Evolutionary conservation across 2,329 filamentous ascomycete species (phyloP).

Genomic region (Uncinocarpus reesii): DNA sequence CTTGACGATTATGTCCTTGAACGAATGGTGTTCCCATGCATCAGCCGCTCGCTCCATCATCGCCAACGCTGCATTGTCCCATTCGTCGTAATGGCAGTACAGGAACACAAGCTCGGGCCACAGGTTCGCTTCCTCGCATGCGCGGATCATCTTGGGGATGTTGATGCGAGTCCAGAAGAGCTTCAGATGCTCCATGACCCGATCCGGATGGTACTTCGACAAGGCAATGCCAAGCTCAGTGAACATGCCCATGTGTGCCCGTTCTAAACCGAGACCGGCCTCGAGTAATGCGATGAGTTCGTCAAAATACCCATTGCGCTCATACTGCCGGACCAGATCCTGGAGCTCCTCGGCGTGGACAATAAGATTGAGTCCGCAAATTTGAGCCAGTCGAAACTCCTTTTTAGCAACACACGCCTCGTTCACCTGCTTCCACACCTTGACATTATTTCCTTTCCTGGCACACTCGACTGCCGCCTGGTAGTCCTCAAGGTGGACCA

Average conservation of each 20-base stretch:
- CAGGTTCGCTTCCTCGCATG: slow-evolving; percentile 85
- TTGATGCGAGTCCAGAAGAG: slow-evolving; percentile 98
- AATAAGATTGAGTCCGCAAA: slow-evolving; percentile 95
- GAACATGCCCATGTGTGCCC: slow-evolving; percentile 94
- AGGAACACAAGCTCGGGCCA: slow-evolving; percentile 98
- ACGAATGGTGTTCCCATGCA: slow-evolving; percentile 98
- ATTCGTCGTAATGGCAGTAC: slow-evolving; percentile 97
- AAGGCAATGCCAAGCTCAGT: slow-evolving; percentile 85
- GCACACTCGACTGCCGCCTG: slow-evolving; percentile 96
- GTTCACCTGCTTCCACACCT: slow-evolving; percentile 98
- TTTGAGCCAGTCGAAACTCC: slow-evolving; percentile 96
- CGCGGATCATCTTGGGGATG: slow-evolving; percentile 90
- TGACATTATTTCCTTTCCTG: slow-evolving; percentile 96
- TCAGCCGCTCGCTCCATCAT: slow-evolving; percentile 98
- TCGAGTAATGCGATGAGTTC: slow-evolving; percentile 92
- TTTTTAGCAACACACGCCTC: slow-evolving; percentile 94
- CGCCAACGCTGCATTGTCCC: slow-evolving; percentile 88
- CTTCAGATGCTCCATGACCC: slow-evolving; percentile 96
- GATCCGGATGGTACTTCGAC: slow-evolving; percentile 88
- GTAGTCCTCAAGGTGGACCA: slow-evolving; percentile 95
- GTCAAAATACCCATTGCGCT: slow-evolving; percentile 94
- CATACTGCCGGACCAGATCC: slow-evolving; percentile 90
- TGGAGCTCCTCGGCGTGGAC: slow-evolving; percentile 93
- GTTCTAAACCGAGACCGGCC: slow-evolving; percentile 85
- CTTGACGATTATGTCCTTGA: slow-evolving; percentile 98